Evolutionary conservation across 306 rosid genomes (phyloP), one percentile per base, ranked within the genome.

Genomic region (Senna siamea): DNA sequence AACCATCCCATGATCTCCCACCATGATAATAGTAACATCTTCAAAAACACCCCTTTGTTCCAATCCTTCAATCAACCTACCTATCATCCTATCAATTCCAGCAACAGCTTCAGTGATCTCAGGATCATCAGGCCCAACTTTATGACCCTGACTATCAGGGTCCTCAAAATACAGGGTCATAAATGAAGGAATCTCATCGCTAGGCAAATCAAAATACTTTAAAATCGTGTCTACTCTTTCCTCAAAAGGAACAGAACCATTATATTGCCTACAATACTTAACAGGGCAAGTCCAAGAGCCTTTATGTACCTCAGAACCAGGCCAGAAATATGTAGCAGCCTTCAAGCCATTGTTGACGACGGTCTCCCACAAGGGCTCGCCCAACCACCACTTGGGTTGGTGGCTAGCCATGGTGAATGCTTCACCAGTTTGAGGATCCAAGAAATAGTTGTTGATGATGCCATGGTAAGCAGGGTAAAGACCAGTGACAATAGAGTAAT

Each of bases 1-100:
- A 80, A 95, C 99, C 99, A 95, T 95, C 38, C 99, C 99, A 87
- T 95, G 99, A 83, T 95, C 99, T 55, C 99, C 99, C 5, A 95
- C 87, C 88, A 95, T 76, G 61, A 95, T 90, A 32, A 95, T 47
- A 59, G 18, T 75, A 58, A 95, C 99, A 87, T 95, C 99, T 58
- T 95, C 96, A 70, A 92, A 94, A 35, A 92, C 67, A 19, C 96
- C 96, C 82, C 92, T 80, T 48, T 85, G 63, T 78, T 95, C 98
- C 59, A 94, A 85, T 22, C 99, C 99, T 1, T 47, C 41, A 80
- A 94, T 94, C 80, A 94, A 78, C 77, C 85, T 91, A 32, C 99
- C 99, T 19, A 94, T 89, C 96, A 94, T 75, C 20, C 11, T 72
- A 86, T 95, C 99, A 74, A 95, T 86, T 23, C 90, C 69, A 48